Percentiles rank a stretch among this genome's conserved stretches.
Conservation (phyloP, 2,329 filamentous ascomycete species). For the Ophiostoma quercus region DNA sequence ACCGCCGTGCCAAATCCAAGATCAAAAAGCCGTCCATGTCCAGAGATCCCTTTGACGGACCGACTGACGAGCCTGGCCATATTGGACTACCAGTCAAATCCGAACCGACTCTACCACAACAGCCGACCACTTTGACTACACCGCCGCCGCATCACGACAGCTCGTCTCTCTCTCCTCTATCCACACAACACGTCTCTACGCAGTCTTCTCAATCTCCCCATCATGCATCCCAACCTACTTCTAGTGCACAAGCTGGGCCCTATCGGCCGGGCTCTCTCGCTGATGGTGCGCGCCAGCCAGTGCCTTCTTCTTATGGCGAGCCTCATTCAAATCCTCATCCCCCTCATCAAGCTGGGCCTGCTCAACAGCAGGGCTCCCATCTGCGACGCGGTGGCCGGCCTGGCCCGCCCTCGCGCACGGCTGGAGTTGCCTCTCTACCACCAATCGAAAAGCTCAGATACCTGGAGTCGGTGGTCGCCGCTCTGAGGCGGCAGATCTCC, state of each 20-base stretch:
- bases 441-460: slow-evolving; percentile 18
- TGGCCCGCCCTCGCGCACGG: background rate
- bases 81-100: background rate
- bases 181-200: background rate
- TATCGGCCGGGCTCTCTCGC: slow-evolving; percentile 4
- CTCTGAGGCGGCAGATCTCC: slow-evolving; percentile 1
- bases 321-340: slow-evolving; percentile 6
- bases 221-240: slow-evolving; percentile 1
- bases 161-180: background rate
- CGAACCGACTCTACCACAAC: background rate
- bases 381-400: background rate
- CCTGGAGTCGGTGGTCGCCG: slow-evolving; percentile 22
- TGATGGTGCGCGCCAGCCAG: background rate
- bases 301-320: background rate
- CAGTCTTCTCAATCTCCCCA: background rate
- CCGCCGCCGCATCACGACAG: background rate
- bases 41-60: background rate
- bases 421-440: slow-evolving; percentile 11
- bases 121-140: background rate
- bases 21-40: background rate
- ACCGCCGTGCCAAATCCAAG: background rate
- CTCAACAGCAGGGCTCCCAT: background rate
- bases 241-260: slow-evolving; percentile 13
- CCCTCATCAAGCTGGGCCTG: background rate
- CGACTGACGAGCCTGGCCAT: background rate